Evolutionary conservation across 2,329 filamentous ascomycete species (phyloP), one percentile per base, ranked within the genome.

Genomic region (Parafenestella ontariensis): DNA sequence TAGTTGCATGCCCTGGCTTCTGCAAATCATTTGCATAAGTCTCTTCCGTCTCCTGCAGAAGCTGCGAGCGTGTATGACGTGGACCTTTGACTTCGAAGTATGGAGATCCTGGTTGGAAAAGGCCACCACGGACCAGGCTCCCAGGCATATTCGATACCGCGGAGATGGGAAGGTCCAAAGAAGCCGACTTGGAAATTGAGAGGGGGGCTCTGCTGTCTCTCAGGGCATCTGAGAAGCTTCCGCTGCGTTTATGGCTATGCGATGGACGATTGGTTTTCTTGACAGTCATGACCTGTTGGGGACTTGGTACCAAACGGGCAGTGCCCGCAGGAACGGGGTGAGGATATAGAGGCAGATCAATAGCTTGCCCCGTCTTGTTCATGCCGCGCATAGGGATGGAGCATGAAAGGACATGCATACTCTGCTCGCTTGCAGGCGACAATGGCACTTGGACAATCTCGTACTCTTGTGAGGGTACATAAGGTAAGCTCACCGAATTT

Each of bases 211-310:
- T 76, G 78, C 88, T 75, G 68, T 95, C 90, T 63, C 92, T 82
- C 46, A 94, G 75, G 1, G 93, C 94, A 76, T 97, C 91, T 0
- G 90, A 91, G 65, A 95, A 89, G 72, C 93, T 97, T 45, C 89
- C 92, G 69, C 91, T 96, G 20, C 92, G 87, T 74, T 92, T 93
- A 76, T 96, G 92, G 2, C 79, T 82, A 48, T 73, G 68, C 21
- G 67, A 59, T 7, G 68, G 68, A 20, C 67, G 65, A 37, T 62
- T 66, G 10, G 58, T 53, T 39, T 63, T 68, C 49, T 70, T 74
- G 20, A 58, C 58, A 2, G 71, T 66, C 0, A 59, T 43, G 8
- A 61, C 53, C 33, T 69, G 66, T 45, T 70, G 73, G 39, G 69
- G 71, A 40, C 64, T 72, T 4, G 64, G 56, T 31, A 66, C 63